Base-by-base conservation (phyloP, 1,139 yeast species). In the Lodderomyces parapsilosis region DNA sequence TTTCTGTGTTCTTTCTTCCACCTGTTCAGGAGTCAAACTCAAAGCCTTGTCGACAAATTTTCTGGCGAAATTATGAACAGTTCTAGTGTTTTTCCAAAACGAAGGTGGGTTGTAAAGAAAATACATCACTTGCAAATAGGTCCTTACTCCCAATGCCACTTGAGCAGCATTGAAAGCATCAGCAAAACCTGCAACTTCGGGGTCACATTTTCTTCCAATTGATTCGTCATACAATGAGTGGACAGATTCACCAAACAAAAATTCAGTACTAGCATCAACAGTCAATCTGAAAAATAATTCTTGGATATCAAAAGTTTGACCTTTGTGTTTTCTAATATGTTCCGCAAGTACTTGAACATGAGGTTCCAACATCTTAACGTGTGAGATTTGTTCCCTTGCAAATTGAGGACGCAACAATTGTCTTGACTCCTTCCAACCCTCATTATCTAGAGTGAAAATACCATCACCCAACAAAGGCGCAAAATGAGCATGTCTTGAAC, bases 221-320 rank as follows among this genome's bases (percentile, higher is more conserved):
- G 63, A 50, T 20, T 57, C 63, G 22, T 68, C 71, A 46, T 63
- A 58, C 42, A 68, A 60, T 34, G 66, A 64, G 43, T 66, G 64
- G 11, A 74, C 76, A 9, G 79, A 69, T 51, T 73, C 78, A 8
- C 85, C 85, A 60, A 80, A 78, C 51, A 80, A 64, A 52, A 78
- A 78, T 57, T 80, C 83, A 19, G 83, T 74, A 7, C 83, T 76
- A 20, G 81, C 71, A 55, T 80, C 85, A 48, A 80, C 66, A 10
- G 85, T 80, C 43, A 79, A 62, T 47, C 60, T 60, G 59, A 61
- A 70, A 47, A 71, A 67, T 37, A 66, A 58, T 36, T 66, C 68
- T 49, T 71, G 76, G 24, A 72, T 48, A 47, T 72, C 68, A 46
- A 72, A 54, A 5, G 52, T 45, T 20, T 49, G 42, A 8, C 65